Percentiles rank a stretch among this genome's conserved stretches.
Conservation (phyloP, 1,139 yeast genomes). For the Pichia sp. region DNA sequence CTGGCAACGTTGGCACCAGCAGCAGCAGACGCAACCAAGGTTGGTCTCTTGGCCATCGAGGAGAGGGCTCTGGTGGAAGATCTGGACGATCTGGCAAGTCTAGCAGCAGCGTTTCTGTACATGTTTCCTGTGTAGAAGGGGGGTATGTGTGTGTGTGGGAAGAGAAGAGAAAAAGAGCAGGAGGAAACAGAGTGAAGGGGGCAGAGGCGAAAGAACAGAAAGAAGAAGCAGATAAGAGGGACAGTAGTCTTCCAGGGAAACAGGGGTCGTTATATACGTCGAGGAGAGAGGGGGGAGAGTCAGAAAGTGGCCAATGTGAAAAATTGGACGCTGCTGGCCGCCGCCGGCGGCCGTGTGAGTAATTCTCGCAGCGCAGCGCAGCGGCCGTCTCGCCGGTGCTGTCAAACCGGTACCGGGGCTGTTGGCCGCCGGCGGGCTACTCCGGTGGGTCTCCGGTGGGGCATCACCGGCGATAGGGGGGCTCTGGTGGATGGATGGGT, state of each 20-base stretch:
- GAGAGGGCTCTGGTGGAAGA: slow-evolving; percentile 42
- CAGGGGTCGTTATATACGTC: background rate
- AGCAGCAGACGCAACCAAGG: slow-evolving; percentile 36
- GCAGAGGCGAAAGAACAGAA: background rate
- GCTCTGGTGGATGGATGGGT: no score
- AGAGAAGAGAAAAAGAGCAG: background rate
- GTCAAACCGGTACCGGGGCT: background rate
- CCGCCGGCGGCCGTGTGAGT: background rate
- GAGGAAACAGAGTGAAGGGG: background rate
- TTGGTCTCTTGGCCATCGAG: slow-evolving; percentile 53
- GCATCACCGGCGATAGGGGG: background rate
- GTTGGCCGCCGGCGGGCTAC: background rate
- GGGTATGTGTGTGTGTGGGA: background rate
- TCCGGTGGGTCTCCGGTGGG: background rate
- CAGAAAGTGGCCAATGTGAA: background rate
- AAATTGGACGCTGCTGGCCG: background rate
- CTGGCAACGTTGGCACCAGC: slow-evolving; percentile 39
- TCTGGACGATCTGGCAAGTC: slow-evolving; percentile 55
- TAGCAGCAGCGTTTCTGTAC: slow-evolving; percentile 61
- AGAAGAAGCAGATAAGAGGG: background rate
- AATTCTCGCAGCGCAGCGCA: no score
- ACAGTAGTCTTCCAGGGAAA: background rate
- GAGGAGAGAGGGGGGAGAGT: background rate
- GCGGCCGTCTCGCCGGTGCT: background rate
- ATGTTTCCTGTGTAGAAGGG: slow-evolving; percentile 28